These are phyloP conservation scores for Macrolepiota fuliginosa DNA, from an alignment of 768 basidiomycete genomes.

Conservation along the genomic window DNA sequence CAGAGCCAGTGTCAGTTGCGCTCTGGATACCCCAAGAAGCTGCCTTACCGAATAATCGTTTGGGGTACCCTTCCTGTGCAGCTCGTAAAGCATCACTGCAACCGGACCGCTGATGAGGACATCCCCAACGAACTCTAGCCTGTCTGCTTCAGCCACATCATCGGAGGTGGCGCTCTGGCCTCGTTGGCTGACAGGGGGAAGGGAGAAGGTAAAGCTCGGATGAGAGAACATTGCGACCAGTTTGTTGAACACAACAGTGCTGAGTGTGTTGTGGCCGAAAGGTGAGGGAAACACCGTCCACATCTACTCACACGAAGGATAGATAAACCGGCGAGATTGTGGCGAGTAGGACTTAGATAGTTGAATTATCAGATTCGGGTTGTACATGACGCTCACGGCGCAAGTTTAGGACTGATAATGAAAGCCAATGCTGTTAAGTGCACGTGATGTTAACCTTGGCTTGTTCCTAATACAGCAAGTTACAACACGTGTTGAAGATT, in stretches of 20 bases:
- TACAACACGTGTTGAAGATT: slow-evolving; percentile 12
- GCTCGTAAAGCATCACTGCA: slow-evolving; percentile 34
- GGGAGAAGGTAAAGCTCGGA: slow-evolving; percentile 22
- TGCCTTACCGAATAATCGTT: too few relatives aligned
- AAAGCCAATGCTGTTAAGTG: not conserved
- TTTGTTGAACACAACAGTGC: slow-evolving; percentile 3
- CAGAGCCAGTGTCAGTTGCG: too few relatives aligned
- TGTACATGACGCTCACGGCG: not conserved
- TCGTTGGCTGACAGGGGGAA: slow-evolving; percentile 28
- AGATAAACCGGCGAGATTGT: too few relatives aligned
- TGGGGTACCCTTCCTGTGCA: slow-evolving; percentile 3
- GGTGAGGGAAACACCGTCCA: too few relatives aligned
- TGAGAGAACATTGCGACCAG: slow-evolving; percentile 18
- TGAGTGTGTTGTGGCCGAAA: too few relatives aligned
- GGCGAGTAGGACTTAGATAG: too few relatives aligned
- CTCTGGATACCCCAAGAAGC: too few relatives aligned
- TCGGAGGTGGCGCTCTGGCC: slow-evolving; percentile 26
- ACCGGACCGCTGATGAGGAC: slow-evolving; percentile 42
- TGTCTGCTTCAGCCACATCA: slow-evolving; percentile 29
- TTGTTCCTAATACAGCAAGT: not conserved
- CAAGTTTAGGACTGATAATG: not conserved
- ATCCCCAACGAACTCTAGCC: slow-evolving; percentile 47
- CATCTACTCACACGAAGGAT: too few relatives aligned
- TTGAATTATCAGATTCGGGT: not conserved
- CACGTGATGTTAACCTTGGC: not conserved